A percentile compares a stretch with the other conserved stretches of the same genome.
phyloP scores from a whole-genome alignment of 495 filamentous ascomycete species.

The Mytilinidion resinicola region DNA sequence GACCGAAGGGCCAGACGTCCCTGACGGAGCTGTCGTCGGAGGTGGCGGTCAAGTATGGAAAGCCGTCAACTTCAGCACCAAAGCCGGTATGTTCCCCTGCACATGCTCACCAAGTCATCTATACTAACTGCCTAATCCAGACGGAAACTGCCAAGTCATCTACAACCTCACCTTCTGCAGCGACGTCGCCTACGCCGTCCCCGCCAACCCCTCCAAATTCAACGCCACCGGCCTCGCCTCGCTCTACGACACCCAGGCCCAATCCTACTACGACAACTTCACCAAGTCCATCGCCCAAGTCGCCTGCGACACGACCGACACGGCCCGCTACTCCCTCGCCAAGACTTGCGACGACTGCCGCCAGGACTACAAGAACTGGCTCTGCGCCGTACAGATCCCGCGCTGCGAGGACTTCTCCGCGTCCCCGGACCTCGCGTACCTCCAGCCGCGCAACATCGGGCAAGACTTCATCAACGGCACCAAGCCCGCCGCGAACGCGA shows the following conservation, averaged over 20 bases:
- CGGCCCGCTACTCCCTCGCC: slow-evolving; percentile 72
- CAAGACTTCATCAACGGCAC: slow-evolving; percentile 62
- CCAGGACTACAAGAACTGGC: slow-evolving; percentile 80
- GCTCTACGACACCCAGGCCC: slow-evolving; percentile 57
- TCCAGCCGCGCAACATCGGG: slow-evolving; percentile 62
- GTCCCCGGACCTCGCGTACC: slow-evolving; percentile 34
- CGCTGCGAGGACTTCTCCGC: slow-evolving; percentile 78
- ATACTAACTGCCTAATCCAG: slow-evolving; percentile 19
- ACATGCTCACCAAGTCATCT: slow-evolving; percentile 15
- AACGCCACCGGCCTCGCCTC: slow-evolving; percentile 46
- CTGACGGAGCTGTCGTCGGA: slow-evolving; percentile 45
- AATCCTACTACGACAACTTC: slow-evolving; percentile 54
- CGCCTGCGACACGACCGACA: slow-evolving; percentile 67
- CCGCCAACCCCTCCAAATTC: slow-evolving; percentile 55
- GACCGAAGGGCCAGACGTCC: slow-evolving; percentile 5
- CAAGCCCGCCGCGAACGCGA: slow-evolving; percentile 19
- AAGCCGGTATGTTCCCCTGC: slow-evolving; percentile 53
- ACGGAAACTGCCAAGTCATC: slow-evolving; percentile 74
- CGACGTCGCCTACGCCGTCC: slow-evolving; percentile 84
- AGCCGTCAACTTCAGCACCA: slow-evolving; percentile 64
- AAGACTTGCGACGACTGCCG: slow-evolving; percentile 70
- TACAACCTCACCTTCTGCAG: slow-evolving; percentile 78
- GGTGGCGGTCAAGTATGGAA: slow-evolving; percentile 68
- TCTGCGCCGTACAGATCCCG: slow-evolving; percentile 88
- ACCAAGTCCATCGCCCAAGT: slow-evolving; percentile 72